Evolutionary conservation across 371 early-diverging fungal species (phyloP).

Genomic region (Mortierella sp.): DNA sequence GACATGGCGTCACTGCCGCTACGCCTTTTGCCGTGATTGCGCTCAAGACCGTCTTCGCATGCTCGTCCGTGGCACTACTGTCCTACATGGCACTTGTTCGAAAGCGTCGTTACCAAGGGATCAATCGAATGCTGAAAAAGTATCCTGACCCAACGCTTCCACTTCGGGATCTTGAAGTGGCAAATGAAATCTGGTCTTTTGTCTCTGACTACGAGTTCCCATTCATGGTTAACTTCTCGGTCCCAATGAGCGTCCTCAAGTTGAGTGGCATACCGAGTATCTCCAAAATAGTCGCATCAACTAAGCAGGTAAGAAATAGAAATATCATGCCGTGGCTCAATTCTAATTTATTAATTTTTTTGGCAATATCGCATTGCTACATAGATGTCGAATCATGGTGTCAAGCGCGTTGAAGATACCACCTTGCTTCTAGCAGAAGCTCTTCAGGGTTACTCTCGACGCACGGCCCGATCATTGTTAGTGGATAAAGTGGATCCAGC

Average conservation of each 20-base stretch:
- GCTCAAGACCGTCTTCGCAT: neutral
- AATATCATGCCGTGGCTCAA: neutral
- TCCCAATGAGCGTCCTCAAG: constrained; percentile 66
- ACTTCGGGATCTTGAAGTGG: constrained; percentile 57
- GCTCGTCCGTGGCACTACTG: constrained; percentile 4
- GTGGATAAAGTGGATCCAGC: constrained; percentile 24
- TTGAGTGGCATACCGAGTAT: constrained; percentile 66
- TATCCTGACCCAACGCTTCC: constrained; percentile 64
- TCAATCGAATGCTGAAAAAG: constrained; percentile 56
- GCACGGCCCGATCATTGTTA: constrained; percentile 42
- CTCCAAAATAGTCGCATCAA: constrained; percentile 61
- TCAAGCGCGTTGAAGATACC: constrained; percentile 65
- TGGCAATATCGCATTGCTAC: neutral
- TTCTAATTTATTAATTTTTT: neutral
- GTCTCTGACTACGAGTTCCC: constrained; percentile 61
- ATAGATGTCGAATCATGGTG: constrained; percentile 20
- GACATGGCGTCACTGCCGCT: neutral
- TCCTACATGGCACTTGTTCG: constrained; percentile 59
- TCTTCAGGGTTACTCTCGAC: constrained; percentile 58
- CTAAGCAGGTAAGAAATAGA: constrained; percentile 39
- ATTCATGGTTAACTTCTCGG: constrained; percentile 16
- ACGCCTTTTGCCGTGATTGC: neutral
- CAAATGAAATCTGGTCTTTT: constrained; percentile 57
- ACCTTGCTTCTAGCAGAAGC: constrained; percentile 62
- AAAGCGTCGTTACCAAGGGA: constrained; percentile 50